Conservation (phyloP, 2,329 filamentous ascomycete species). For the Beauveria bassiana region DNA sequence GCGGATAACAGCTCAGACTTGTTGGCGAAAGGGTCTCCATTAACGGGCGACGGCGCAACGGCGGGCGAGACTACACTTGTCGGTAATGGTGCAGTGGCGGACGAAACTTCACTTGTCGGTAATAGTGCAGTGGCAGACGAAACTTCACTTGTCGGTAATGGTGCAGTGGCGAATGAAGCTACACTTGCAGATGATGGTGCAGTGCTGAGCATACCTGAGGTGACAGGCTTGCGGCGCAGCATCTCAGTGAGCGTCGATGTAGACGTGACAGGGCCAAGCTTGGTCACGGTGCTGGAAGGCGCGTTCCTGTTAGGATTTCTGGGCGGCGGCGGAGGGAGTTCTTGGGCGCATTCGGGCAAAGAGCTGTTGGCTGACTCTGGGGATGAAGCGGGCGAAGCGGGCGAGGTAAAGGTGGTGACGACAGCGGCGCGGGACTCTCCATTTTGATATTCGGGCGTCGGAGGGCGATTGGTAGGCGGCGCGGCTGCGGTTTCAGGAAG, state of each 20-base stretch:
- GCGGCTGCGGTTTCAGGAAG: background rate
- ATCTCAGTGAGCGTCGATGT: constrained; percentile 3
- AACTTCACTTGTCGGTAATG: background rate
- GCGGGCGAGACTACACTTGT: background rate
- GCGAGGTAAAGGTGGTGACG: constrained; percentile 31
- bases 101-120: background rate
- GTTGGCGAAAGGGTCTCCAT: background rate
- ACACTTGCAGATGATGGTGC: background rate
- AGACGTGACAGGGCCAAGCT: background rate
- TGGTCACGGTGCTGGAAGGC: background rate
- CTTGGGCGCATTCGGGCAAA: constrained; percentile 11
- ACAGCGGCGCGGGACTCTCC: constrained; percentile 32
- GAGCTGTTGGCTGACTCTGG: constrained; percentile 26
- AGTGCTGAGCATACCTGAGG: background rate
- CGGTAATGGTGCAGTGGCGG: background rate
- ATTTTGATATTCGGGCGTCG: constrained; percentile 42
- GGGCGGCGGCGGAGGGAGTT: constrained; percentile 10
- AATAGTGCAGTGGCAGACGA: background rate
- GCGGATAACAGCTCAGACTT: background rate
- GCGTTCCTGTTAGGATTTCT: background rate
- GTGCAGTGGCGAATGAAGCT: background rate
- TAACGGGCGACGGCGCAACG: background rate
- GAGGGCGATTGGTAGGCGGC: constrained; percentile 28
- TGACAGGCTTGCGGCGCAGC: constrained; percentile 3
- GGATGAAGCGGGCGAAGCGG: constrained; percentile 38